Conservation (phyloP, 495 filamentous ascomycete species). For the Penicillium lagena region DNA sequence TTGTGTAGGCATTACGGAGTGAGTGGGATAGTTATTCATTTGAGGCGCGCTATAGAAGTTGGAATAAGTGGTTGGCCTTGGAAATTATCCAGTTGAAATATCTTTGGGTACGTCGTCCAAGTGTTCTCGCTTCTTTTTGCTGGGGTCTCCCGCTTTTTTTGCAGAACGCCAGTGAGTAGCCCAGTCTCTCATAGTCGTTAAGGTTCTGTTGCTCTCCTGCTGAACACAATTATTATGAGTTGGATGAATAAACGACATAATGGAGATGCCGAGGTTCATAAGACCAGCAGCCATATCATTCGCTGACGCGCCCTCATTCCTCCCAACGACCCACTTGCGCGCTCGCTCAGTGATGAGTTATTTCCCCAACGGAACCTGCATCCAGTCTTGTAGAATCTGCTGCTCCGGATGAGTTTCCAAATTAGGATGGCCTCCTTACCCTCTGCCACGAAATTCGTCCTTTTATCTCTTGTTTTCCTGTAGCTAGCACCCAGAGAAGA, state of each 20-base stretch:
- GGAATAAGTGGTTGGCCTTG: too few relatives aligned
- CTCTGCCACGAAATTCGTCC: not conserved
- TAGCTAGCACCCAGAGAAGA: not conserved
- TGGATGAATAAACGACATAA: not conserved
- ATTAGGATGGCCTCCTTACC: not conserved
- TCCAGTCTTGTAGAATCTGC: not conserved
- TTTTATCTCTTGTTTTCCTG: not conserved
- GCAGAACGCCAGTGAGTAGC: too few relatives aligned
- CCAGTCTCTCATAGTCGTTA: too few relatives aligned
- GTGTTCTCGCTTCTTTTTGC: too few relatives aligned
- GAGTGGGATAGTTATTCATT: too few relatives aligned
- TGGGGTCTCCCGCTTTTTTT: too few relatives aligned
- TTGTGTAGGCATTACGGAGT: too few relatives aligned
- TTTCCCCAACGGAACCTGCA: not conserved
- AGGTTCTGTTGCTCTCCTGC: too few relatives aligned
- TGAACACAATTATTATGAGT: too few relatives aligned
- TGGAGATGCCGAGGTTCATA: slow-evolving; percentile 2
- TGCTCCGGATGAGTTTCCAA: not conserved
- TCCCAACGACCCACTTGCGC: slow-evolving; percentile 6
- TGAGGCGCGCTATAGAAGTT: too few relatives aligned
- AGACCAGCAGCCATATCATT: not conserved
- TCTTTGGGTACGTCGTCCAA: too few relatives aligned
- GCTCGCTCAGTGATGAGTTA: not conserved
- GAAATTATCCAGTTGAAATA: too few relatives aligned
- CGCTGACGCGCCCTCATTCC: not conserved